These are phyloP conservation scores for Thielaviopsis ethacetica DNA, from an alignment of 2,329 filamentous ascomycete genomes.

Conservation along the genomic window DNA sequence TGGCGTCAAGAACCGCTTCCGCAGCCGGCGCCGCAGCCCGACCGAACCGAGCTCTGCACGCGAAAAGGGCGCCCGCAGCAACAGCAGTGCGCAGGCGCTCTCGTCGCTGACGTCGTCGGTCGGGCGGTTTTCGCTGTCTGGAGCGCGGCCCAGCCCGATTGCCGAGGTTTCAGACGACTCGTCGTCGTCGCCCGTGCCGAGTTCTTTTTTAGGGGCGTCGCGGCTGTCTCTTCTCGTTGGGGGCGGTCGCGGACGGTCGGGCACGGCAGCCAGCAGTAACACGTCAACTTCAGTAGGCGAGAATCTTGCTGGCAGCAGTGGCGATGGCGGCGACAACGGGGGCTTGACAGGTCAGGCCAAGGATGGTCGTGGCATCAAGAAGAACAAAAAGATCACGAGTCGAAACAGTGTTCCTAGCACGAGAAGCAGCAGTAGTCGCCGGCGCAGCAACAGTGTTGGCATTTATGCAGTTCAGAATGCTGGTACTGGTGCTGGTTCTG, in stretches of 20 bases:
- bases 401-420: not conserved
- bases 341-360: not conserved
- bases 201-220: constrained; percentile 12
- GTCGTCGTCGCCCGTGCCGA: not conserved
- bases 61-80: not conserved
- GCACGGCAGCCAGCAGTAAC: not conserved
- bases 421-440: not conserved
- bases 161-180: not conserved
- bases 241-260: constrained; percentile 6
- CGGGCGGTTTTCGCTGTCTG: constrained; percentile 8
- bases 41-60: constrained; percentile 1
- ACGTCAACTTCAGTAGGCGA: not conserved
- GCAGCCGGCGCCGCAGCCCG: constrained; percentile 8
- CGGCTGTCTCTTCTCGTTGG: constrained; percentile 9
- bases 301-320: not conserved
- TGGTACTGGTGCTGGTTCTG: too few relatives aligned
- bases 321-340: not conserved
- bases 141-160: not conserved
- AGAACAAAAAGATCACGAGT: not conserved
- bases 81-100: not conserved
- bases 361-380: not conserved
- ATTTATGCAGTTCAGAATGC: not conserved
- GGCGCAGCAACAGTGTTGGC: not conserved
- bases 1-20: constrained; percentile 8
- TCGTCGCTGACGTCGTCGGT: constrained; percentile 3